A percentile compares a stretch with the other conserved stretches of the same genome.
phyloP scores from a whole-genome alignment of 306 rosid species.

The Erythrophleum fordii region DNA sequence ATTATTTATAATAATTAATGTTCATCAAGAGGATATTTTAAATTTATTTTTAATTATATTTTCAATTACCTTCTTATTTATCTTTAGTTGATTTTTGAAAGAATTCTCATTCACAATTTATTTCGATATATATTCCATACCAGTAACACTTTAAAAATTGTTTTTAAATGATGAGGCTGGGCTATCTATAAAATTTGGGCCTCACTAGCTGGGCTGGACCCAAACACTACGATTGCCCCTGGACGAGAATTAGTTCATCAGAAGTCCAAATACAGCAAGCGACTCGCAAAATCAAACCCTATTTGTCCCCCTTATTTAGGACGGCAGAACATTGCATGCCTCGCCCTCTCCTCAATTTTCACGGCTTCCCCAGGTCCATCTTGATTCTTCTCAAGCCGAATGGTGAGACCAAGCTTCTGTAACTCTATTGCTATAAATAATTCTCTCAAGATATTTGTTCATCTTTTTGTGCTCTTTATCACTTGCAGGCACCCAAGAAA shows the following conservation, averaged over 20 bases:
- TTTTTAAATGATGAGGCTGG: not conserved
- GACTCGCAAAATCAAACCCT: not conserved
- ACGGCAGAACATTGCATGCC: not conserved
- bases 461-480: not conserved
- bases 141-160: too few species aligned
- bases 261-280: not conserved
- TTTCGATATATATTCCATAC: not conserved
- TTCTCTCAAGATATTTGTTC: not conserved
- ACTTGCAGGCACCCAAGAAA: constrained; percentile 55
- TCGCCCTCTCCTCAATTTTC: too few species aligned
- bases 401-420: constrained; percentile 7
- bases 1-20: not conserved
- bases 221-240: not conserved
- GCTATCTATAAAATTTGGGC: not conserved
- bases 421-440: not conserved
- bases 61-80: not conserved
- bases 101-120: not conserved
- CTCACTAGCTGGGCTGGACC: not conserved
- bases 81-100: not conserved
- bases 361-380: not conserved
- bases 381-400: not conserved
- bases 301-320: not conserved
- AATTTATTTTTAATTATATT: not conserved
- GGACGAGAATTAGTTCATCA: not conserved
- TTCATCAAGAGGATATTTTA: not conserved